Conservation (phyloP, 2,329 filamentous ascomycete genomes). For the Apiospora kogelbergensis region DNA sequence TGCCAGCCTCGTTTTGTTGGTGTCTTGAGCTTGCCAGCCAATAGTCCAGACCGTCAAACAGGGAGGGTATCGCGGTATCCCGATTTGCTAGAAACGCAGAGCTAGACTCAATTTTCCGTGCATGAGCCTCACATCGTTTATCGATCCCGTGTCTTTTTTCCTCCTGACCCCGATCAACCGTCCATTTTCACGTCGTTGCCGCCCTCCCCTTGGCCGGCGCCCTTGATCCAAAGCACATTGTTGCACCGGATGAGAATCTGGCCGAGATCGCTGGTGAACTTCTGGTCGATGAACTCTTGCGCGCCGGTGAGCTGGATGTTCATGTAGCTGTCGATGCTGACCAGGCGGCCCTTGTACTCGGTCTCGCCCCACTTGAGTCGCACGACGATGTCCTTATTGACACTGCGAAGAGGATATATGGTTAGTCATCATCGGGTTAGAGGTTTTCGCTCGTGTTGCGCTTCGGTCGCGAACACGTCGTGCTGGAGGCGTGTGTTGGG, state of each 20-base stretch:
- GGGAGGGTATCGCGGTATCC: background rate
- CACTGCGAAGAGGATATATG: conserved; percentile 44
- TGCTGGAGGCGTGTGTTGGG: background rate
- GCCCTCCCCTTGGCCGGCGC: conserved; percentile 50
- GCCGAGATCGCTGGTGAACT: conserved; percentile 80
- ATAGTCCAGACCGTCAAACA: background rate
- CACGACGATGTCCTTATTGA: conserved; percentile 88
- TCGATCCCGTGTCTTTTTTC: background rate
- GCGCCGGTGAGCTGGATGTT: conserved; percentile 91
- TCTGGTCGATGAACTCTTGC: conserved; percentile 88
- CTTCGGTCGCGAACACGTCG: background rate
- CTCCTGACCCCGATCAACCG: conserved; percentile 32
- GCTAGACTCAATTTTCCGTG: background rate
- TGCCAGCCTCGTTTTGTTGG: background rate
- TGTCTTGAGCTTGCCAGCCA: background rate
- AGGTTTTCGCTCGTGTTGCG: background rate
- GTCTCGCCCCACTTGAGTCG: conserved; percentile 98
- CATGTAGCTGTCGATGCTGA: conserved; percentile 98
- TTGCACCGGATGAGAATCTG: conserved; percentile 97
- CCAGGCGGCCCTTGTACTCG: conserved; percentile 92
- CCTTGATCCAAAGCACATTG: conserved; percentile 92
- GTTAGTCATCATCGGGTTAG: too few relatives aligned
- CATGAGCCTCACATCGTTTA: background rate
- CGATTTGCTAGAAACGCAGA: background rate
- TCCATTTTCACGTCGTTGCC: conserved; percentile 61